phyloP scores from a whole-genome alignment of 2,329 filamentous ascomycete species.

The Rhynchosporium secalis region DNA sequence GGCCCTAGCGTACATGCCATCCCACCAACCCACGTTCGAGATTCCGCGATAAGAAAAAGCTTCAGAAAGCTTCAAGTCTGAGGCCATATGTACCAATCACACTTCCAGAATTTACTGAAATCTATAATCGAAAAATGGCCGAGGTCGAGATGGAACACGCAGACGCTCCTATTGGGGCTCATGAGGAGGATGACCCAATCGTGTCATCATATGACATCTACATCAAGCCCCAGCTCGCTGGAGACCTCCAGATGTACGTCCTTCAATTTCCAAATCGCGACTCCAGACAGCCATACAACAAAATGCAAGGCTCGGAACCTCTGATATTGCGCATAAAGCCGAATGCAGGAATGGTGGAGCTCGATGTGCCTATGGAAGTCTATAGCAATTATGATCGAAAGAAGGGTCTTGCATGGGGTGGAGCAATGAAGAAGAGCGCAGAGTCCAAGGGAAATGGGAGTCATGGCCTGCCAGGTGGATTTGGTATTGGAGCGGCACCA shows the following conservation, averaged over 20 bases:
- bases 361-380: slow-evolving; percentile 81
- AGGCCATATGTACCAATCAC: too few species aligned
- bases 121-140: slow-evolving; percentile 15
- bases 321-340: slow-evolving; percentile 80
- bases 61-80: not conserved
- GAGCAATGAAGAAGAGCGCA: slow-evolving; percentile 62
- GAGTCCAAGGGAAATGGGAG: slow-evolving; percentile 59
- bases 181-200: slow-evolving; percentile 62
- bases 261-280: slow-evolving; percentile 86
- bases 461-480: slow-evolving; percentile 71
- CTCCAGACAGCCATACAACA: slow-evolving; percentile 58
- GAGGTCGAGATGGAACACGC: slow-evolving; percentile 21
- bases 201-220: slow-evolving; percentile 79
- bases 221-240: slow-evolving; percentile 71
- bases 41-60: slow-evolving; percentile 13
- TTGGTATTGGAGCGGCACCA: slow-evolving; percentile 58
- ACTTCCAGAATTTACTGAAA: not conserved
- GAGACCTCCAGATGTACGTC: slow-evolving; percentile 68
- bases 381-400: slow-evolving; percentile 74
- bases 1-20: not conserved
- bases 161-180: too few species aligned
- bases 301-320: slow-evolving; percentile 56
- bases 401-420: slow-evolving; percentile 81
- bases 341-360: slow-evolving; percentile 78
- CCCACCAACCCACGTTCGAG: slow-evolving; percentile 11